Percentiles rank a stretch among this genome's conserved stretches.
Conservation (phyloP, 345 rosid species). For the Aurinia saxatilis region DNA sequence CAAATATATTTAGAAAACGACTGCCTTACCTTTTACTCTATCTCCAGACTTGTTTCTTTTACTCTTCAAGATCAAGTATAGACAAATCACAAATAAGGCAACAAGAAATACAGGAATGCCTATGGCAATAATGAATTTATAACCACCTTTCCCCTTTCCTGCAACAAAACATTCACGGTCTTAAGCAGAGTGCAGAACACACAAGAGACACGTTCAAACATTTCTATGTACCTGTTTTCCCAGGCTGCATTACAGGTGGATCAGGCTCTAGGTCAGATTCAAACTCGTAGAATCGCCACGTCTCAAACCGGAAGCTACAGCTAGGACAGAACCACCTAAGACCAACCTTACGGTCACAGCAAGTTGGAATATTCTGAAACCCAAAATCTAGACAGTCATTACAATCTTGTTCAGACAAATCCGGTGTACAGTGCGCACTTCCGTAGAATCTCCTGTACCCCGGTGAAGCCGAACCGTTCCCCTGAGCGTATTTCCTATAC, state of each 20-base stretch:
- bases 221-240: too few relatives aligned
- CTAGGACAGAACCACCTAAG: constrained; percentile 31
- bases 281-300: constrained; percentile 17
- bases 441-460: constrained; percentile 20
- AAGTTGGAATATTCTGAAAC: background rate
- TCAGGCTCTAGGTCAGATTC: constrained; percentile 5
- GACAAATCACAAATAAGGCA: background rate
- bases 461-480: background rate
- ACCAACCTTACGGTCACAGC: constrained; percentile 28
- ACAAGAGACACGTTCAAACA: too few relatives aligned
- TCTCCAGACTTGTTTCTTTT: too few relatives aligned
- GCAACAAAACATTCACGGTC: background rate
- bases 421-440: constrained; percentile 42
- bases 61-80: constrained; percentile 19
- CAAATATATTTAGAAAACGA: background rate
- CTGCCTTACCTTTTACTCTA: constrained; percentile 11
- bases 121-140: constrained; percentile 14
- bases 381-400: constrained; percentile 19
- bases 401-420: too few relatives aligned
- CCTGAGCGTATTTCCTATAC: constrained; percentile 37
- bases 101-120: constrained; percentile 14
- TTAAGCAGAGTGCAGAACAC: constrained; percentile 2
- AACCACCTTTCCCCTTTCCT: constrained; percentile 22
- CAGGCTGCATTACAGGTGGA: too few relatives aligned
- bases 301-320: constrained; percentile 41